Evolutionary conservation across 331 rosid species (phyloP).

Genomic region (Cydonia oblonga): DNA sequence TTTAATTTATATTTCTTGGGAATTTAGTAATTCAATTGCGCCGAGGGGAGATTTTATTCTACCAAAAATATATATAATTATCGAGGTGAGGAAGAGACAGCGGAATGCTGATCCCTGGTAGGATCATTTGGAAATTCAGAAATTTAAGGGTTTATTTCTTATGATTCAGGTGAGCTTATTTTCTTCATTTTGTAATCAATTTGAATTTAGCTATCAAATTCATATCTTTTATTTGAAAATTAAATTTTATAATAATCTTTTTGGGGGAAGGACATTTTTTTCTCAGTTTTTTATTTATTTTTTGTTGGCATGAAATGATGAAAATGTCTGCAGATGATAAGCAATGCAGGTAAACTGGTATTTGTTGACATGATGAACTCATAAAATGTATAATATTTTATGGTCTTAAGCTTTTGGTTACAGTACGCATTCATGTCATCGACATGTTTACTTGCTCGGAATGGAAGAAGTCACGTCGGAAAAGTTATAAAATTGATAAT

Average conservation of each 20-base stretch:
- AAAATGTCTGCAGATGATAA: neutral
- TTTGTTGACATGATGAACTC: neutral
- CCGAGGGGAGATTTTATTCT: neutral
- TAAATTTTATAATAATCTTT: neutral
- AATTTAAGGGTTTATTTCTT: neutral
- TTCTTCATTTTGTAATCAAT: neutral
- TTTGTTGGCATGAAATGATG: neutral
- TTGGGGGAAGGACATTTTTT: neutral
- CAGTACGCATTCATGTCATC: neutral
- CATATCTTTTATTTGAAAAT: neutral
- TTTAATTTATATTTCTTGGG: neutral
- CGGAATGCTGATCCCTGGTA: neutral
- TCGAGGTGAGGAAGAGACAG: neutral
- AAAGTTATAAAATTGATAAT: neutral
- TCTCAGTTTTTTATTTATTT: neutral
- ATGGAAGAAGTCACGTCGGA: too few species aligned
- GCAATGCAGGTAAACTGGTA: neutral
- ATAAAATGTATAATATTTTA: neutral
- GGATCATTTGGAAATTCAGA: neutral
- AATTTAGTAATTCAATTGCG: neutral
- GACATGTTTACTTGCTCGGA: too few species aligned
- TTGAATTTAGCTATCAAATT: neutral
- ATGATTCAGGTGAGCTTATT: conserved; percentile 7
- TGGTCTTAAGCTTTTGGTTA: neutral
- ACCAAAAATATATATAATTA: neutral